A percentile compares a stretch with the other conserved stretches of the same genome.
These are phyloP conservation scores for Mycena galericulata DNA, from an alignment of 768 basidiomycete genomes.

Conservation along the genomic window DNA sequence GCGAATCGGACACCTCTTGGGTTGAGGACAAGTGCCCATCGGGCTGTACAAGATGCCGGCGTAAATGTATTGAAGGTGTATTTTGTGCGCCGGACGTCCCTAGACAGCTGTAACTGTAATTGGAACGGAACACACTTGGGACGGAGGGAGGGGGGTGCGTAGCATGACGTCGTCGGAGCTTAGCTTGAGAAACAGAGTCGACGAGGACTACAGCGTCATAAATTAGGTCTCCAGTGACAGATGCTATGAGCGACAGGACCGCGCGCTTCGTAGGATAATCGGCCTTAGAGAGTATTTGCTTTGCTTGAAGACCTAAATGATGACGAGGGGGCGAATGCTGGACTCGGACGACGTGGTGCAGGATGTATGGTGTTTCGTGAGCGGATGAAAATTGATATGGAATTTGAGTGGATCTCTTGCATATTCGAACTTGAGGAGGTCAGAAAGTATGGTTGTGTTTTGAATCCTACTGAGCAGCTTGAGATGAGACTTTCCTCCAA, in stretches of 20 bases:
- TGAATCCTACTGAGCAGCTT: too few species aligned
- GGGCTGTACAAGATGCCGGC: constrained; percentile 8
- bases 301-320: not conserved
- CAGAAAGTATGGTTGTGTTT: not conserved
- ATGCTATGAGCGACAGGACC: constrained; percentile 3
- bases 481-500: too few species aligned
- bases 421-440: not conserved
- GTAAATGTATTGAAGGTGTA: not conserved
- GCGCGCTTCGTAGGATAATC: not conserved
- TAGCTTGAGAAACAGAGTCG: not conserved
- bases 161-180: not conserved
- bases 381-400: not conserved
- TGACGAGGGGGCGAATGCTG: not conserved
- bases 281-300: constrained; percentile 22
- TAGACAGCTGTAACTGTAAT: not conserved
- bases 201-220: not conserved
- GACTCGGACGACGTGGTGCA: not conserved
- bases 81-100: not conserved
- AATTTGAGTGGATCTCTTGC: constrained; percentile 12
- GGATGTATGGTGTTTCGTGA: not conserved
- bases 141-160: too few species aligned
- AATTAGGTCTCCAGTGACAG: not conserved
- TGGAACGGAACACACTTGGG: too few species aligned
- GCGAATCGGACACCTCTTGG: too few species aligned
- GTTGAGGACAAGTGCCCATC: constrained; percentile 4